Percentiles rank a stretch among this genome's conserved stretches.
These are phyloP conservation scores for Colletotrichum godetiae DNA, from an alignment of 2,329 filamentous ascomycete genomes.

Conservation along the genomic window DNA sequence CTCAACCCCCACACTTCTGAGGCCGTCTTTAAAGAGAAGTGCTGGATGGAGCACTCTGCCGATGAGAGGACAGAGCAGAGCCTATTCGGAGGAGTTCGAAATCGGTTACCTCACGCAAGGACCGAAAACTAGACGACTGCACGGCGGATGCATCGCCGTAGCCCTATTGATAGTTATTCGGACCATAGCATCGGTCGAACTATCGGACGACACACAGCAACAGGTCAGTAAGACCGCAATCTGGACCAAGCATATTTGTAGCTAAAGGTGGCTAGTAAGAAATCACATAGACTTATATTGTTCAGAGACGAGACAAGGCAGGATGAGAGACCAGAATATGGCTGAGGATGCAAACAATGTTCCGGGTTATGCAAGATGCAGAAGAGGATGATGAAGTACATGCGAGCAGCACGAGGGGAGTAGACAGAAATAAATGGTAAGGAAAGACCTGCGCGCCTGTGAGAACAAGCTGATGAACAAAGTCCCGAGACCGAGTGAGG, in stretches of 20 bases:
- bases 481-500: neutral
- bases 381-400: neutral
- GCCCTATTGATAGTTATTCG: neutral
- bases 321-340: neutral
- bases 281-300: neutral
- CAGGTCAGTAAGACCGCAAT: neutral
- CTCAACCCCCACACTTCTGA: neutral
- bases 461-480: neutral
- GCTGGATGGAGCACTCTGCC: neutral
- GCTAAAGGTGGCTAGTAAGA: neutral
- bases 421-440: neutral
- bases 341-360: neutral
- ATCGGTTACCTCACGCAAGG: neutral
- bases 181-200: neutral
- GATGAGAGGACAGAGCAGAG: neutral
- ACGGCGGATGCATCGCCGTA: neutral
- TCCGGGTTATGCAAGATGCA: neutral
- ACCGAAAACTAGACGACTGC: slow-evolving; percentile 18
- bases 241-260: neutral
- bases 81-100: neutral
- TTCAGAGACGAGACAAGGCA: neutral
- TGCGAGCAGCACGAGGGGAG: neutral
- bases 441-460: neutral
- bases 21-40: neutral
- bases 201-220: slow-evolving; percentile 4